A percentile compares a stretch with the other conserved stretches of the same genome.
phyloP scores from a whole-genome alignment of 768 basidiomycete genomes.

The Porpolomopsis calyptriformis region DNA sequence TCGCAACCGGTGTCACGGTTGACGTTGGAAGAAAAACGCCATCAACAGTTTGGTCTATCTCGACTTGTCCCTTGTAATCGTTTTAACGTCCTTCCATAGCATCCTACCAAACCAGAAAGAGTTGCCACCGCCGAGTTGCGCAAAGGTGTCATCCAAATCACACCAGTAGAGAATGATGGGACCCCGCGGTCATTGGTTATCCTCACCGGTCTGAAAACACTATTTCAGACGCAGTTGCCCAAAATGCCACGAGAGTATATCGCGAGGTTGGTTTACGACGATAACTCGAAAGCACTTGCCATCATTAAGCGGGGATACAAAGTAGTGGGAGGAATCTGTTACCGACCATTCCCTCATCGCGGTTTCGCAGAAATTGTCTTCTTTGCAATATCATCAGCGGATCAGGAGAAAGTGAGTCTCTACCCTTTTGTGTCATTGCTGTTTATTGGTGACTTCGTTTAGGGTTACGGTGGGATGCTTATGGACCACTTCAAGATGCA shows the following conservation, averaged over 20 bases:
- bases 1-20: conserved; percentile 73
- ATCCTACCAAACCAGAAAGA: conserved; percentile 50
- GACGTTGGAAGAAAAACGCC: conserved; percentile 44
- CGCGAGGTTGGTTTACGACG: conserved; percentile 86
- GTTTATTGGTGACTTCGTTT: neutral
- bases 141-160: conserved; percentile 72
- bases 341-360: conserved; percentile 88
- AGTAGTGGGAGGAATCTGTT: conserved; percentile 96
- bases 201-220: conserved; percentile 88
- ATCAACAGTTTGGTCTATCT: conserved; percentile 28
- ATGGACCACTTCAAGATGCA: conserved; percentile 99
- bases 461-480: conserved; percentile 97
- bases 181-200: conserved; percentile 70
- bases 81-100: neutral
- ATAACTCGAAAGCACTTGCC: conserved; percentile 84
- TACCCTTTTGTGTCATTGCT: conserved; percentile 3
- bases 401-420: conserved; percentile 83
- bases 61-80: neutral
- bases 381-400: conserved; percentile 91
- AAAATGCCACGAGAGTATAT: conserved; percentile 99
- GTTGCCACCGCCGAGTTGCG: conserved; percentile 72
- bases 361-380: conserved; percentile 98
- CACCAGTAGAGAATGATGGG: conserved; percentile 75
- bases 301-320: conserved; percentile 93
- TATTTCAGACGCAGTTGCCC: conserved; percentile 94